A percentile compares a stretch with the other conserved stretches of the same genome.
phyloP scores from a whole-genome alignment of 768 basidiomycete genomes.

The Leccinum aurantiacum region DNA sequence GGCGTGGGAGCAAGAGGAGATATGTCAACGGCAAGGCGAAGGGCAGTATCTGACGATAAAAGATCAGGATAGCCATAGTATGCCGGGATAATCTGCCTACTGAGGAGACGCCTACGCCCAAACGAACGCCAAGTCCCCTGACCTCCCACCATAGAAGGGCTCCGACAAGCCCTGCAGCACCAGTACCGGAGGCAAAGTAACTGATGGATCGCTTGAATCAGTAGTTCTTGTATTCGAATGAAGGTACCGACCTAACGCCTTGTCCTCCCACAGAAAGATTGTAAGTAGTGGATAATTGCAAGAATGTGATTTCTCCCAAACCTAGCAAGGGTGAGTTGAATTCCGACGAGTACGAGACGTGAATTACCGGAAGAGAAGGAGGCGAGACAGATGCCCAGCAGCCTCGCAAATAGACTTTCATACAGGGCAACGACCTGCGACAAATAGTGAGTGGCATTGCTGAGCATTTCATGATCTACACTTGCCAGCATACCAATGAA shows the following conservation, averaged over 20 bases:
- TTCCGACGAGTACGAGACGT: not conserved
- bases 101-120: constrained; percentile 81
- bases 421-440: constrained; percentile 75
- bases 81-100: constrained; percentile 42
- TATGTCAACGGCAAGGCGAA: constrained; percentile 76
- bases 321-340: constrained; percentile 44
- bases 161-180: constrained; percentile 90
- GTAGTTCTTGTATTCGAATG: not conserved
- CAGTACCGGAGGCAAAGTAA: constrained; percentile 93
- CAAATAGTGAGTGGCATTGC: not conserved
- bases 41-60: constrained; percentile 65
- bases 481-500: constrained; percentile 86
- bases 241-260: constrained; percentile 66
- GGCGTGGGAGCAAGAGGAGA: constrained; percentile 71
- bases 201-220: constrained; percentile 35
- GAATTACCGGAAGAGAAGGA: constrained; percentile 81
- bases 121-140: constrained; percentile 76
- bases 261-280: constrained; percentile 72
- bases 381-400: constrained; percentile 79
- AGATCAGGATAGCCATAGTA: not conserved
- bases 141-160: constrained; percentile 96
- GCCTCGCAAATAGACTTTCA: constrained; percentile 59
- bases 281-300: constrained; percentile 88
- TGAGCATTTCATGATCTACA: constrained; percentile 4
- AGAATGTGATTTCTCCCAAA: constrained; percentile 90